These are phyloP conservation scores for Grosmannia penicillata DNA, from an alignment of 2,329 filamentous ascomycete genomes.

Conservation along the genomic window DNA sequence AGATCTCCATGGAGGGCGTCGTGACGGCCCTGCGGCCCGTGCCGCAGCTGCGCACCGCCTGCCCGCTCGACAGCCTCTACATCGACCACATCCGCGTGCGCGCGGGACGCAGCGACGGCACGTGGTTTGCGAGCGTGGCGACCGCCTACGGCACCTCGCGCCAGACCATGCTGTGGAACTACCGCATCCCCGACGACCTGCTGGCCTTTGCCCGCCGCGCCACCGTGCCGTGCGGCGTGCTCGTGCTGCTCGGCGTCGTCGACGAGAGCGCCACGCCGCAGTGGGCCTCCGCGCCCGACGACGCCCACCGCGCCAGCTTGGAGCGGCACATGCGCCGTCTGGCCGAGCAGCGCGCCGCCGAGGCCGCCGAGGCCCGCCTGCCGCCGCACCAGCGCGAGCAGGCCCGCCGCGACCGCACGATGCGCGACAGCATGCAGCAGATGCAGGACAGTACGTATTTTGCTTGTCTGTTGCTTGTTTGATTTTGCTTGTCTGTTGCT, in stretches of 20 bases:
- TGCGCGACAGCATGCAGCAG: constrained; percentile 26
- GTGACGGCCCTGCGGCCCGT: constrained; percentile 28
- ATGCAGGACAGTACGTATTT: constrained; percentile 31
- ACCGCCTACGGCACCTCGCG: constrained; percentile 40
- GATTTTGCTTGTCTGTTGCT: no score
- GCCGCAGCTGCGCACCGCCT: constrained; percentile 5
- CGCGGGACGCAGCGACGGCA: constrained; percentile 20
- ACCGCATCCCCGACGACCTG: constrained; percentile 38
- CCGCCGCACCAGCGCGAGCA: constrained; percentile 23
- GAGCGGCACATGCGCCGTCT: constrained; percentile 21
- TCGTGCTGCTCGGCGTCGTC: constrained; percentile 37
- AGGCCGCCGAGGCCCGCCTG: constrained; percentile 29
- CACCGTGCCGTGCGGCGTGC: constrained; percentile 42
- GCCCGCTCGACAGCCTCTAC: constrained; percentile 23
- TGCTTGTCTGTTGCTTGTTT: no score
- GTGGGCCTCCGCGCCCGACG: constrained; percentile 29
- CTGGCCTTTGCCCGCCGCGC: constrained; percentile 33
- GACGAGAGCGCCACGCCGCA: constrained; percentile 36
- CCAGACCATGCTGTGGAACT: constrained; percentile 45
- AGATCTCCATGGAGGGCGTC: constrained; percentile 32
- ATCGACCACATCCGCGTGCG: constrained; percentile 30
- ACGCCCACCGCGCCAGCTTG: constrained; percentile 21
- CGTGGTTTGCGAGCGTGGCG: constrained; percentile 41
- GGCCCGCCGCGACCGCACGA: constrained; percentile 25
- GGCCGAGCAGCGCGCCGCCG: constrained; percentile 25